These are phyloP conservation scores for Bruguiera hainesii DNA, from an alignment of 441 rosid species.

Conservation along the genomic window DNA sequence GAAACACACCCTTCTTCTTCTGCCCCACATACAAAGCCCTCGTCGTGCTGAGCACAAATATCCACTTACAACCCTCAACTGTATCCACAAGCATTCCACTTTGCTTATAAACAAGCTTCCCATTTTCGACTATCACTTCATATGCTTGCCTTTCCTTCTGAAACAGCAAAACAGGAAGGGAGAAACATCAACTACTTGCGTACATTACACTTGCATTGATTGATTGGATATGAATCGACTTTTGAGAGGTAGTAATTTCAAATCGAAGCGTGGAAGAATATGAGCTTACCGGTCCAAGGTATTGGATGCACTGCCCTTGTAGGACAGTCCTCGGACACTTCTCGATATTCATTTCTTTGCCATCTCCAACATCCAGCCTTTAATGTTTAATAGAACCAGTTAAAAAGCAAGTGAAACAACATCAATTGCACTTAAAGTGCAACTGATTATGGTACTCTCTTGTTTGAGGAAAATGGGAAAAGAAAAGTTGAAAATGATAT, in stretches of 20 bases:
- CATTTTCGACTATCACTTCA: conserved; percentile 66
- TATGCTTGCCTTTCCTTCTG: conserved; percentile 82
- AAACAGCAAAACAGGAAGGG: background rate
- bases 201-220: too few species aligned
- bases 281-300: conserved; percentile 80
- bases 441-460: background rate
- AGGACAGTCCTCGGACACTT: conserved; percentile 64
- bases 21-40: conserved; percentile 70
- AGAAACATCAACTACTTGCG: background rate
- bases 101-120: conserved; percentile 55
- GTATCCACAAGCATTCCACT: conserved; percentile 61
- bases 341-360: conserved; percentile 73
- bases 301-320: conserved; percentile 85
- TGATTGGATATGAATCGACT: too few species aligned
- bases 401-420: background rate
- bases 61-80: conserved; percentile 66
- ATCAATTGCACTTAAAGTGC: background rate
- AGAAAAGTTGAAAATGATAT: too few species aligned
- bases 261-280: background rate
- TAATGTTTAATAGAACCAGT: conserved; percentile 18
- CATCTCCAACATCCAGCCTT: conserved; percentile 98
- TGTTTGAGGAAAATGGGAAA: background rate
- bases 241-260: background rate
- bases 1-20: conserved; percentile 87
- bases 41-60: conserved; percentile 88